Evolutionary conservation across 2,329 filamentous ascomycete species (phyloP).

Genomic region (Microsporum audouinii): DNA sequence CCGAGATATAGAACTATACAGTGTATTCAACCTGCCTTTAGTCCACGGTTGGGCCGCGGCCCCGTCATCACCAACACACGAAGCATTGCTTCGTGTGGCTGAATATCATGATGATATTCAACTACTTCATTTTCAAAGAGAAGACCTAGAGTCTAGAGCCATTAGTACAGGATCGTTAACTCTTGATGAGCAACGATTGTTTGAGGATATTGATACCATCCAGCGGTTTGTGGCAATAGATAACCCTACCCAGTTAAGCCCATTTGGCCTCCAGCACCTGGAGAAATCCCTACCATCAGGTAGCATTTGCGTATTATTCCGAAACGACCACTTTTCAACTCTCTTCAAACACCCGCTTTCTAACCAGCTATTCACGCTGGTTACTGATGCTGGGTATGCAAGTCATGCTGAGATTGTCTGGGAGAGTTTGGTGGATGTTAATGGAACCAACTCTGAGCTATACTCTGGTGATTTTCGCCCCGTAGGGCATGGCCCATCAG

Average conservation of each 20-base stretch:
- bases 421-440: conserved; percentile 86
- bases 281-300: conserved; percentile 60
- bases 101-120: conserved; percentile 86
- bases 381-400: conserved; percentile 86
- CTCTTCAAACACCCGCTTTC: conserved; percentile 78
- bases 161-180: conserved; percentile 49
- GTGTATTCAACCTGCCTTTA: conserved; percentile 75
- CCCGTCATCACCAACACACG: conserved; percentile 54
- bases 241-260: conserved; percentile 78
- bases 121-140: conserved; percentile 74
- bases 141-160: conserved; percentile 75
- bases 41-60: conserved; percentile 84
- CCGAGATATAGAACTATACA: conserved; percentile 78
- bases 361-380: conserved; percentile 64
- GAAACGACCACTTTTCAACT: conserved; percentile 95
- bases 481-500: conserved; percentile 50
- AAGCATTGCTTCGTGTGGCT: conserved; percentile 61
- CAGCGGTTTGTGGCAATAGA: conserved; percentile 62
- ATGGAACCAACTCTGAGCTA: conserved; percentile 69
- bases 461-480: conserved; percentile 82
- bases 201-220: conserved; percentile 74
- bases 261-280: conserved; percentile 66
- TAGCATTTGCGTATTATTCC: conserved; percentile 79
- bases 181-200: conserved; percentile 62
- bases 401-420: conserved; percentile 85